A percentile compares a stretch with the other conserved stretches of the same genome.
These are phyloP conservation scores for Botrytis porri DNA, from an alignment of 2,329 filamentous ascomycete genomes.

Conservation along the genomic window DNA sequence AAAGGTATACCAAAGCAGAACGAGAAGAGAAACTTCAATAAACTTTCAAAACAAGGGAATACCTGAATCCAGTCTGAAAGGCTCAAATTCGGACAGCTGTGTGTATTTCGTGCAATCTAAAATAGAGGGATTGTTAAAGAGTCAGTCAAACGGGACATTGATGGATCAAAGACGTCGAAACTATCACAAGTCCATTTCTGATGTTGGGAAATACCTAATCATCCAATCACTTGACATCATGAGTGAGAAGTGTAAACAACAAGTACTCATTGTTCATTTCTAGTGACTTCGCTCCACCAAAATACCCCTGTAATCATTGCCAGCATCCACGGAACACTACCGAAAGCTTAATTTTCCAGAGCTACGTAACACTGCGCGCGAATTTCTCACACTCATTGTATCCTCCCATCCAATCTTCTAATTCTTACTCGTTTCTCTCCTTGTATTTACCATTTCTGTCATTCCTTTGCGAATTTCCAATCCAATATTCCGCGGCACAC, in stretches of 20 bases:
- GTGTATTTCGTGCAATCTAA: not conserved
- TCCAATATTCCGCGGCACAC: not conserved
- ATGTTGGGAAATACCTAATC: not conserved
- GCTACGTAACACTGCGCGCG: not conserved
- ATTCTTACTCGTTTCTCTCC: not conserved
- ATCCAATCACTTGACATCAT: not conserved
- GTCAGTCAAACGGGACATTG: not conserved
- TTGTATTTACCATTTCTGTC: not conserved
- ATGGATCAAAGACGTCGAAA: not conserved
- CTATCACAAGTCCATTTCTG: not conserved
- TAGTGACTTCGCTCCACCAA: not conserved
- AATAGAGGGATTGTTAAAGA: not conserved
- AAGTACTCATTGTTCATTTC: not conserved
- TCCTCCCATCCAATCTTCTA: not conserved
- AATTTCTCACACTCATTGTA: not conserved
- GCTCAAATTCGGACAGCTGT: not conserved
- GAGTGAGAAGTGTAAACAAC: not conserved
- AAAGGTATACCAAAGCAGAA: not conserved
- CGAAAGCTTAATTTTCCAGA: conserved; percentile 3
- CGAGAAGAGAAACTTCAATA: not conserved
- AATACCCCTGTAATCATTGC: not conserved
- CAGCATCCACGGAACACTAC: not conserved
- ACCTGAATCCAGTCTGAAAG: not conserved
- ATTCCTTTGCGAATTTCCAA: not conserved
- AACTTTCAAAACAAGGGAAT: not conserved